These are phyloP conservation scores for Rhizopogon rudus DNA, from an alignment of 768 basidiomycete genomes.

Conservation along the genomic window DNA sequence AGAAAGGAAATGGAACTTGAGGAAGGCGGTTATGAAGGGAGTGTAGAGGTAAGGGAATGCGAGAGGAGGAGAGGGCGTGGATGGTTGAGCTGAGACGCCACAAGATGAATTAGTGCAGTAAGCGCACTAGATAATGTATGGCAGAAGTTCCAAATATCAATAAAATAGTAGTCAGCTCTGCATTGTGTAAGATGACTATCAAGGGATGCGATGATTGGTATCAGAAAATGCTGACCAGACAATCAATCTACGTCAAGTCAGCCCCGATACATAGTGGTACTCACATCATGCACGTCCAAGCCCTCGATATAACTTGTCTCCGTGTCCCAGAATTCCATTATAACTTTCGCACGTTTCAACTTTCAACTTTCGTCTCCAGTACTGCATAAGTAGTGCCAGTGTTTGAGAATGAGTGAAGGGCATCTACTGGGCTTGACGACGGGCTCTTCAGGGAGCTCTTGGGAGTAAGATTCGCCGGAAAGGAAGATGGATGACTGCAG, in stretches of 20 bases:
- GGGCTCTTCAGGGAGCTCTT: constrained; percentile 52
- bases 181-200: constrained; percentile 63
- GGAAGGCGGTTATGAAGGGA: constrained; percentile 79
- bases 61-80: constrained; percentile 46
- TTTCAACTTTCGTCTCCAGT: constrained; percentile 50
- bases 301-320: constrained; percentile 80
- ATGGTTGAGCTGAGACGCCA: neutral
- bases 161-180: constrained; percentile 70
- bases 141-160: constrained; percentile 89
- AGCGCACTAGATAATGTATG: constrained; percentile 66
- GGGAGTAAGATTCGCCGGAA: constrained; percentile 63
- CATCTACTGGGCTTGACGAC: constrained; percentile 26
- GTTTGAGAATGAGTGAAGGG: constrained; percentile 27
- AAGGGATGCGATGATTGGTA: constrained; percentile 68
- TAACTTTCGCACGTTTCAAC: constrained; percentile 59
- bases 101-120: constrained; percentile 32
- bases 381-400: constrained; percentile 37
- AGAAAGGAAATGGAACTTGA: constrained; percentile 52
- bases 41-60: constrained; percentile 86
- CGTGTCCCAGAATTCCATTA: constrained; percentile 79
- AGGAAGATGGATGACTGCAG: constrained; percentile 47
- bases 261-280: constrained; percentile 18
- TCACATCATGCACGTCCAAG: constrained; percentile 75
- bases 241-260: constrained; percentile 6
- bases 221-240: constrained; percentile 64